A percentile compares a stretch with the other conserved stretches of the same genome.
Conservation (phyloP, 2,329 filamentous ascomycete genomes). For the Cladosporium sp. region DNA sequence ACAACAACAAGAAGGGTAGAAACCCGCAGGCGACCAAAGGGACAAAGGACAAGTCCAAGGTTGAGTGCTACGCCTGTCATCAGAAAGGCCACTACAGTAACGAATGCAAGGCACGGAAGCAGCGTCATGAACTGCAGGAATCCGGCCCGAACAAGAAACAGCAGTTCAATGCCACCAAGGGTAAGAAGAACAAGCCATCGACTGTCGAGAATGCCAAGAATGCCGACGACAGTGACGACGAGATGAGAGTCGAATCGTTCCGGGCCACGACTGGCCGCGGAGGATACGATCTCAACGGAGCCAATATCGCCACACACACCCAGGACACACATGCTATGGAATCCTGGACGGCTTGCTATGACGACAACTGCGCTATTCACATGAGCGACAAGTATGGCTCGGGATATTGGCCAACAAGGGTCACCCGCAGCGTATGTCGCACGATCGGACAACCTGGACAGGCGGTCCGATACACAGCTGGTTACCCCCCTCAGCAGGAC, state of each 20-base stretch:
- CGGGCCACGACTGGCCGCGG: background rate
- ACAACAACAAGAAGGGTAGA: background rate
- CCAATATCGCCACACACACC: no score
- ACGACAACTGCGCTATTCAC: background rate
- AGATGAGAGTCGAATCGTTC: no score
- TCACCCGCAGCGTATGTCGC: background rate
- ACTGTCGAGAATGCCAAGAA: no score
- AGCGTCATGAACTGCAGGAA: background rate
- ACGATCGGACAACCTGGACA: background rate
- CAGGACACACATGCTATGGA: background rate
- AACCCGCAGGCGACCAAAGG: background rate
- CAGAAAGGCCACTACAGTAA: background rate
- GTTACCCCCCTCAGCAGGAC: background rate
- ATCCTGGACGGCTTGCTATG: background rate
- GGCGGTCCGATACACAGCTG: background rate
- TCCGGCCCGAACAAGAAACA: no score
- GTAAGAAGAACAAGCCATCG: no score
- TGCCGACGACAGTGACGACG: no score
- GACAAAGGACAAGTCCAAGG: background rate
- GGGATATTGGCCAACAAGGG: background rate
- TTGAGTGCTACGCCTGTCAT: background rate
- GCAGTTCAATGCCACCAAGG: no score
- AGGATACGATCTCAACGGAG: background rate
- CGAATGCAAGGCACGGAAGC: background rate
- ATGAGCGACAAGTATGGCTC: background rate